Evolutionary conservation across 2,329 filamentous ascomycete species (phyloP), one percentile per base, ranked within the genome.

Genomic region (Colletotrichum tabaci): DNA sequence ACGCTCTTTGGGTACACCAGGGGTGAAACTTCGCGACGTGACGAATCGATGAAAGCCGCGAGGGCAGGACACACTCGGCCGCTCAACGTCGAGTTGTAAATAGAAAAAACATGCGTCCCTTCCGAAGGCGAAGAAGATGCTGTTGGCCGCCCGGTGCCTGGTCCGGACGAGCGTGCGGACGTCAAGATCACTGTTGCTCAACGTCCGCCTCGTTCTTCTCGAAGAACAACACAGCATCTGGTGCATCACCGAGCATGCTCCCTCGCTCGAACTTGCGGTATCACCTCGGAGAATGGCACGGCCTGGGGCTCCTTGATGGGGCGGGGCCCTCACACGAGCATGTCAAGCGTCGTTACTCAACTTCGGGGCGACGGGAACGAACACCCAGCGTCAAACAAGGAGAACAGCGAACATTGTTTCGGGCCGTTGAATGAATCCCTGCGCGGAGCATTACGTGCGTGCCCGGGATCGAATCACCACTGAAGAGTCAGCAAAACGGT

Each of bases 301-400:
- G 56, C 42, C 30, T 13, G 4, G 35, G 21, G 23, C 21, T 12
- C 15, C 23, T 47, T 35, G 12, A 53, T 23, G 26, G 21, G 1
- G 15, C 15, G 40, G 30, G 50, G 35, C 18, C 68, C 52, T 52
- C 30, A 38, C 46, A 26, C 23, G 13, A 13, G 42, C 40, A 60
- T 60, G 21, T 21, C 12, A n/a, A 18, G 44, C 44, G 16, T 40
- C 56, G 38, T 38, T 30, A 53, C 56, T 49, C 46, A 5, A 49
- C 30, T 4, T 53, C 68, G 53, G 58, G 42, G 30, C 7, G 26
- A 4, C 58, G 63, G 68, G 15, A 40, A 35, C 30, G 16, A 44
- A 50, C 63, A 72, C 61, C 35, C 30, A 26, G 13, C 16, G 67
- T 71, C 26, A 6, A 38, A 66, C 70, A 66, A 61, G 47, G 18